Percentiles rank a stretch among this genome's conserved stretches.
phyloP scores from a whole-genome alignment of 345 rosid species.

The Melaleuca alternifolia region DNA sequence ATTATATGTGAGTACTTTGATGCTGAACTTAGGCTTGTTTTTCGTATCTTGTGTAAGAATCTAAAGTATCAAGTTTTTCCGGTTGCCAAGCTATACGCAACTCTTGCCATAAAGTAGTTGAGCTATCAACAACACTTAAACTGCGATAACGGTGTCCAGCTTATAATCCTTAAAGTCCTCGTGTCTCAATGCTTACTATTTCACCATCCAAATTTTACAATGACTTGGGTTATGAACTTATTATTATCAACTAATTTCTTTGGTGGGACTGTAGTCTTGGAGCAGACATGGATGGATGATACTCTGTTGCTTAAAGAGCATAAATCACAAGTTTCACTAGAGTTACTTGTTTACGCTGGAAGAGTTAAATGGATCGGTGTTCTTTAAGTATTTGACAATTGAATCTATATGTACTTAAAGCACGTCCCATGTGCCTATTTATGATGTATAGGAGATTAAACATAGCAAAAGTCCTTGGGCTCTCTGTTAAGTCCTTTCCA shows the following conservation, averaged over 20 bases:
- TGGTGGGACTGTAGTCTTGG: background rate
- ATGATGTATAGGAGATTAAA: no score
- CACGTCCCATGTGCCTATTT: background rate
- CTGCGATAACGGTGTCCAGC: background rate
- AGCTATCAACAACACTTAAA: background rate
- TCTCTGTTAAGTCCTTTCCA: background rate
- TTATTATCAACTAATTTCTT: background rate
- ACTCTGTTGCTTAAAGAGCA: background rate
- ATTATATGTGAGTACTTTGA: background rate
- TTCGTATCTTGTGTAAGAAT: background rate
- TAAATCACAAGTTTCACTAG: background rate
- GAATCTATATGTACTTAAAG: background rate
- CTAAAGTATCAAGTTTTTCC: background rate
- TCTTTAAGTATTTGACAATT: background rate
- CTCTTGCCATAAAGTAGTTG: background rate
- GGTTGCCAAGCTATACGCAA: background rate
- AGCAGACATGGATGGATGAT: background rate
- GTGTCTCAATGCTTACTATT: background rate
- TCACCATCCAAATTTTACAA: background rate
- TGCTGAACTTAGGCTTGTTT: background rate
- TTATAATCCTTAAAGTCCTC: background rate
- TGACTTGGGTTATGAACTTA: background rate
- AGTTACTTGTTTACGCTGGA: background rate
- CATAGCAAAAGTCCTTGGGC: no score
- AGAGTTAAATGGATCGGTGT: background rate